A percentile compares a stretch with the other conserved stretches of the same genome.
Evolutionary conservation across 345 rosid species (phyloP).

Genomic region (Melaleuca quinquenervia): DNA sequence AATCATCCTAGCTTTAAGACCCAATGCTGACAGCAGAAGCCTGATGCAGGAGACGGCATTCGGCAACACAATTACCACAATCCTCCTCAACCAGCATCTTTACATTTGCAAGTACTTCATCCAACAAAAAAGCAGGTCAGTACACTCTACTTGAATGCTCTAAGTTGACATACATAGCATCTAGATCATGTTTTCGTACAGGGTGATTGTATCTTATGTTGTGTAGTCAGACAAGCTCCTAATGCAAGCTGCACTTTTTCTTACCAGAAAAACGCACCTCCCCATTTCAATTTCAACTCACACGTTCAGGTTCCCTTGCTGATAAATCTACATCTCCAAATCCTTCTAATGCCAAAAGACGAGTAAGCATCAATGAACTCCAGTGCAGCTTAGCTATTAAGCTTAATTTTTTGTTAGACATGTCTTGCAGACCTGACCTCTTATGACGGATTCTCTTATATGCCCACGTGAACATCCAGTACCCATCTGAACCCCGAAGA

Average conservation of each 20-base stretch:
- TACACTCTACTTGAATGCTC: neutral
- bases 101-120: slow-evolving; percentile 21
- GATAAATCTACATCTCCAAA: slow-evolving; percentile 42
- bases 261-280: slow-evolving; percentile 43
- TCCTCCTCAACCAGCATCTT: slow-evolving; percentile 17
- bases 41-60: slow-evolving; percentile 19
- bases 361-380: slow-evolving; percentile 19
- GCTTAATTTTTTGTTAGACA: neutral
- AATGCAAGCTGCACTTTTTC: neutral
- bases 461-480: slow-evolving; percentile 7
- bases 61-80: slow-evolving; percentile 14
- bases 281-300: slow-evolving; percentile 36
- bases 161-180: neutral
- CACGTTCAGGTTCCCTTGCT: slow-evolving; percentile 37
- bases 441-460: neutral
- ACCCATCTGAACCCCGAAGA: slow-evolving; percentile 37
- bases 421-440: neutral
- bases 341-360: slow-evolving; percentile 1
- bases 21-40: neutral
- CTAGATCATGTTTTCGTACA: neutral
- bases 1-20: neutral
- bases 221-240: neutral
- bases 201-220: neutral
- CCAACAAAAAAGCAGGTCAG: slow-evolving; percentile 21
- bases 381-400: neutral